Base-by-base conservation (phyloP, 441 rosid genomes). In the Gossypium schwendimanii region DNA sequence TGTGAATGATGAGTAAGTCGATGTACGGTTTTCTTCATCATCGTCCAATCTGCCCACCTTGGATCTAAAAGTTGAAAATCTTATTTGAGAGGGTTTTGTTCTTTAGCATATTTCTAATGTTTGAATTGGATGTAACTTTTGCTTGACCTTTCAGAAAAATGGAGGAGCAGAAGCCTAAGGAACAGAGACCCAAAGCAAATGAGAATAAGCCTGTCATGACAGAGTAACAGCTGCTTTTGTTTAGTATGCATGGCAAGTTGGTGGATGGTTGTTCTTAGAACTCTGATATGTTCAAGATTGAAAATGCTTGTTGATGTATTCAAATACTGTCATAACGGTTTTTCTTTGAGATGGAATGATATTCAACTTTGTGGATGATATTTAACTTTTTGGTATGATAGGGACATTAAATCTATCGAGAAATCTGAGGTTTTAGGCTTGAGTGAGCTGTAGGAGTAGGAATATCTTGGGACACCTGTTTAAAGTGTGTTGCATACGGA, bases 191-290 rank as follows among this genome's bases (percentile, higher is more conserved):
- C 61, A 94, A 92, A 83, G 96, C 99, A 15, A 94, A 69, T 58
- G 98, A 94, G 87, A 94, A 94, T 76, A 94, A 92, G 77, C 99
- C 99, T 54, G 88, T 92, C 24, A 92, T 94, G 99, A 92, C 86
- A 7, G 98, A 93, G 83, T 84, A 78, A 70, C 26, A 69, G 63
- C 66, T 41, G 39, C 68, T 36, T 53, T 68, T 62, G 55, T 33
- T 31, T 28, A 1, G 61, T 24, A 33, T 33, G 65, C 75, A 55
- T 26, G 60, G 17, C 14, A 70, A 64, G 55, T 15, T 41, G 14
- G 12, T 21, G 8, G 47, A 41, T 77, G 63, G 41, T 36, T 73
- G 41, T 36, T 73, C 53, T 69, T 15, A 14, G 12, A 57, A 72
- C 71, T 67, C 21, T 60, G 33, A 15, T 36, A 20, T 41, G 41